These are phyloP conservation scores for Acarospora socialis DNA, from an alignment of 2,329 filamentous ascomycete genomes.

Conservation along the genomic window DNA sequence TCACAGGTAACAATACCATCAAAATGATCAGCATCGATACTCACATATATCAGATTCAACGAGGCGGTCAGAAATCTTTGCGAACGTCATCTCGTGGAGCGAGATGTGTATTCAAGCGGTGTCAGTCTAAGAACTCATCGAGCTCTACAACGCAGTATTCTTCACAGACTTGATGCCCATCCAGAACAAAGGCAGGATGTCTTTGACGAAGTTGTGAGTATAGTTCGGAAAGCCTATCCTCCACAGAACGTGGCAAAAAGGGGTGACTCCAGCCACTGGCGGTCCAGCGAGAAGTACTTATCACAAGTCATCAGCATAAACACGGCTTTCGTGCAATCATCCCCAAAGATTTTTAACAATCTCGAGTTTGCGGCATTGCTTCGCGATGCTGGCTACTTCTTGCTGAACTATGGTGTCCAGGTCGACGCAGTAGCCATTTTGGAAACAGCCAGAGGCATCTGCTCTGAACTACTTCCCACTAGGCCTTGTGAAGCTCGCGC, in stretches of 20 bases:
- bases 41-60: neutral
- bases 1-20: no score
- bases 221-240: slow-evolving; percentile 3
- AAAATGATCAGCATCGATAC: no score
- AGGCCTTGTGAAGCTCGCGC: neutral
- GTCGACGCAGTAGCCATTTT: no score
- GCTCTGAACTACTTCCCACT: slow-evolving; percentile 3
- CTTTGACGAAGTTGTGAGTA: slow-evolving; percentile 4
- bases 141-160: slow-evolving; percentile 5
- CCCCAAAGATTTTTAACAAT: neutral
- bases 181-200: neutral
- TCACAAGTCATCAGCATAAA: slow-evolving; percentile 4
- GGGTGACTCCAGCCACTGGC: no score
- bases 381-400: slow-evolving; percentile 5
- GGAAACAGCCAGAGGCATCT: slow-evolving; percentile 2
- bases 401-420: no score
- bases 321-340: slow-evolving; percentile 4
- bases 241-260: no score
- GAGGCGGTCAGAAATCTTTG: neutral
- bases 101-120: neutral
- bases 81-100: slow-evolving; percentile 1
- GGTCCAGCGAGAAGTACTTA: neutral
- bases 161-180: neutral
- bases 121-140: slow-evolving; percentile 2
- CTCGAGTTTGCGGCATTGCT: slow-evolving; percentile 2